Conservation (phyloP, 1,139 yeast species). For the Fermentozyma sake region DNA sequence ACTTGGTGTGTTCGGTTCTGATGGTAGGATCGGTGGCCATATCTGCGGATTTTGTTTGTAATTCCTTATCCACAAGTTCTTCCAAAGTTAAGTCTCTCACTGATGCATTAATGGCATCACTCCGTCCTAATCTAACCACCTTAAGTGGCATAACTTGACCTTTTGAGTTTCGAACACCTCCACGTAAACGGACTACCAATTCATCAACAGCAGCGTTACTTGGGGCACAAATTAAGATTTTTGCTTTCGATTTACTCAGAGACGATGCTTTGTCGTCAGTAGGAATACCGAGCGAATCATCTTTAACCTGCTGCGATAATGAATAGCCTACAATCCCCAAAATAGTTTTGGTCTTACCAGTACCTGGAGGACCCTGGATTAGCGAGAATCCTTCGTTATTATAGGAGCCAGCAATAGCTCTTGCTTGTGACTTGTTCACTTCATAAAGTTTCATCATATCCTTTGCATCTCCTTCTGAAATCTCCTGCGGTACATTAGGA, state of each 20-base stretch:
- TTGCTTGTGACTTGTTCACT: slow-evolving; percentile 86
- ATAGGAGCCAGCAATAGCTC: slow-evolving; percentile 75
- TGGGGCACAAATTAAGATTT: slow-evolving; percentile 90
- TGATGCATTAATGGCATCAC: slow-evolving; percentile 81
- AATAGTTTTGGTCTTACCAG: slow-evolving; percentile 97
- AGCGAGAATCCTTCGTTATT: slow-evolving; percentile 72
- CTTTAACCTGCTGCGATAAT: slow-evolving; percentile 30
- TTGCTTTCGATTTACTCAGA: slow-evolving; percentile 17
- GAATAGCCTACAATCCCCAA: slow-evolving; percentile 84
- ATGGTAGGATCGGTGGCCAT: slow-evolving; percentile 41
- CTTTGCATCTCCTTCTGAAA: slow-evolving; percentile 32
- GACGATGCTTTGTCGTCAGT: slow-evolving; percentile 14
- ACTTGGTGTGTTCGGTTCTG: slow-evolving; percentile 48
- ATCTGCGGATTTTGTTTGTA: slow-evolving; percentile 39
- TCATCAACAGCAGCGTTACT: slow-evolving; percentile 99
- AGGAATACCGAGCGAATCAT: slow-evolving; percentile 31
- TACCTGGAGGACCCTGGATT: slow-evolving; percentile 98
- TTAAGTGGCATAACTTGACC: slow-evolving; percentile 63
- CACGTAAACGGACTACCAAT: slow-evolving; percentile 76
- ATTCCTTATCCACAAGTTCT: slow-evolving; percentile 71
- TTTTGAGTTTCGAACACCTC: slow-evolving; percentile 57
- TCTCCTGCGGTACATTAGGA: slow-evolving; percentile 44
- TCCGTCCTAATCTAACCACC: slow-evolving; percentile 85
- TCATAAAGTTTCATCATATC: slow-evolving; percentile 44
- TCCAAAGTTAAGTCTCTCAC: slow-evolving; percentile 84